Evolutionary conservation across 2,329 filamentous ascomycete genomes (phyloP), one percentile per base, ranked within the genome.

Genomic region (Fusarium sp.): DNA sequence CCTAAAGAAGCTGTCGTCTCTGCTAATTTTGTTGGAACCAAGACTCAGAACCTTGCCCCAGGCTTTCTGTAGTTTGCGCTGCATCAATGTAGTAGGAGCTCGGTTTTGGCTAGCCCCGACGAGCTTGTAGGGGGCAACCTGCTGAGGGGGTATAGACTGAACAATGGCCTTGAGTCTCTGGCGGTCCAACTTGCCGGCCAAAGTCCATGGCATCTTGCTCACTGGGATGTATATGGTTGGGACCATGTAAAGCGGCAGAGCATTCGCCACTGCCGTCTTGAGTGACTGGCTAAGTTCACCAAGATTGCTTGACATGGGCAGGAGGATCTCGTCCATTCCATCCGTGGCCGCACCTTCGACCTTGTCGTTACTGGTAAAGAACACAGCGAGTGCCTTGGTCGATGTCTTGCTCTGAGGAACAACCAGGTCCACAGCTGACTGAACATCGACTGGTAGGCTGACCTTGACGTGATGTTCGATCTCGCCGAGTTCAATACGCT

Each of bases 401-500:
- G 55, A 67, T 3, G 54, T 53, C 42, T 66, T 66, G 49, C 49
- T 71, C 43, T 74, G 72, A 4, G 83, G 82, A 33, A 78, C 78
- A 43, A 85, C 83, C 50, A 85, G 77, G 55, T 87, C 85, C 4
- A 83, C 82, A 0, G 79, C 81, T 1, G 84, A 81, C 40, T 79
- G 80, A 11, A 80, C 77, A 7, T 77, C 75, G 0, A 75, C 62
- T 1, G 83, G 80, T 17, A 87, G 72, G 26, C 80, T 79, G 15
- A 73, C 72, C 6, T 77, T 73, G 67, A 84, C 80, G 57, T 84
- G 78, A 56, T 81, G 78, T 60, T 85, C 83, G 13, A 85, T 81
- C 19, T 79, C 79, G 0, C 67, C 73, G 5, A 87, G 79, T 75
- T 87, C 89, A 42, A 88, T 80, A 33, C 87, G 77, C 59, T 84